Evolutionary conservation across 2,329 filamentous ascomycete genomes (phyloP).

Genomic region (Teratosphaeria destructans): DNA sequence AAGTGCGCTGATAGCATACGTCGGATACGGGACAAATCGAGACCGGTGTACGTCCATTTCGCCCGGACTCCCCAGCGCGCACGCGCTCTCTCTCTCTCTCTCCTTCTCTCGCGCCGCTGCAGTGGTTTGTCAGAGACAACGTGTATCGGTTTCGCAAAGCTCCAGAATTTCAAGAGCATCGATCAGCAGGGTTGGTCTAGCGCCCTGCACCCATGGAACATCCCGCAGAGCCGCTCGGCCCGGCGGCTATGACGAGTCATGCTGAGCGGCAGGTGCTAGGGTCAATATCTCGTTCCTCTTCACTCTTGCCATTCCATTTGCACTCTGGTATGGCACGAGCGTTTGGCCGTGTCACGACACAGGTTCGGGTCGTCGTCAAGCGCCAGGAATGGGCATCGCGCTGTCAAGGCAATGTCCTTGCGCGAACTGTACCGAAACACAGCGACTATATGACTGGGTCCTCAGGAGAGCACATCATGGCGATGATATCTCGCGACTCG

Average conservation of each 20-base stretch:
- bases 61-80: not conserved
- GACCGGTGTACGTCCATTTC: constrained; percentile 93
- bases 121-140: not conserved
- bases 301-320: not conserved
- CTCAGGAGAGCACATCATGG: not conserved
- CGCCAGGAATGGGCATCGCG: not conserved
- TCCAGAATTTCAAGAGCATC: not conserved
- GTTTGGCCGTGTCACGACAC: not conserved
- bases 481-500: not conserved
- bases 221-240: not conserved
- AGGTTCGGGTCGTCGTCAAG: no score
- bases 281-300: not conserved
- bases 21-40: constrained; percentile 86
- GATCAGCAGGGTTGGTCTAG: not conserved
- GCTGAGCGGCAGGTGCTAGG: not conserved
- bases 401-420: not conserved
- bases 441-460: not conserved
- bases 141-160: not conserved
- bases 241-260: not conserved
- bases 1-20: constrained; percentile 84
- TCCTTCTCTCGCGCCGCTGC: not conserved
- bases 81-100: no score
- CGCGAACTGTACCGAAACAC: not conserved
- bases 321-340: not conserved
- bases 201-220: not conserved